Evolutionary conservation across 768 basidiomycete species (phyloP).

Genomic region (Auriscalpium vulgare): DNA sequence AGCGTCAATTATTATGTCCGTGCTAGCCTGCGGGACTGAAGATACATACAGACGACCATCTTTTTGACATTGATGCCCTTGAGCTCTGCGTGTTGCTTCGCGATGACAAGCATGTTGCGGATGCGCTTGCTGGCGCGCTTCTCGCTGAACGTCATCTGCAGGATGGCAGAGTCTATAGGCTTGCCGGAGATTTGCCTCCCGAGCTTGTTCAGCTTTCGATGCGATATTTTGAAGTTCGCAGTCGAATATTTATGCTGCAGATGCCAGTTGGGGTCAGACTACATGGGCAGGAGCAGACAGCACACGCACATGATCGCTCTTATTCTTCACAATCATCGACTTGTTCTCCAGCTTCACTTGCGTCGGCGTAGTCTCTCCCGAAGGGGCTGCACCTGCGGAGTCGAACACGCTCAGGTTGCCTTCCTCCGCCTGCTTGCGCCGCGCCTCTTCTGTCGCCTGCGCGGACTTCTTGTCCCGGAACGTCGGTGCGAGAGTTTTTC

Average conservation of each 20-base stretch:
- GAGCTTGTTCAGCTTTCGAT: conserved; percentile 86
- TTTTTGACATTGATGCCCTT: conserved; percentile 66
- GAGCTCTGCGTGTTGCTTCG: conserved; percentile 75
- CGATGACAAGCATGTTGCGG: conserved; percentile 81
- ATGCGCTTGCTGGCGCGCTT: conserved; percentile 84
- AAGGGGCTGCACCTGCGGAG: neutral
- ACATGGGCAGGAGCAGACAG: neutral
- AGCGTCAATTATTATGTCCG: neutral
- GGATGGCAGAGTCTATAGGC: conserved; percentile 89
- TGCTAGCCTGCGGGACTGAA: neutral
- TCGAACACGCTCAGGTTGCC: conserved; percentile 48
- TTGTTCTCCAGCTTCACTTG: neutral
- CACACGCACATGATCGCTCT: conserved; percentile 10
- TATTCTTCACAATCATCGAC: neutral
- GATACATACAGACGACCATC: conserved; percentile 71
- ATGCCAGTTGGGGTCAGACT: neutral
- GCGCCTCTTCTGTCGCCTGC: conserved; percentile 22
- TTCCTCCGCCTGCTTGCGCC: conserved; percentile 35
- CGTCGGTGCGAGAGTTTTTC: conserved; percentile 5
- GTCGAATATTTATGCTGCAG: conserved; percentile 88
- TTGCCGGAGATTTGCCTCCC: conserved; percentile 82
- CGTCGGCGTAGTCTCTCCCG: neutral
- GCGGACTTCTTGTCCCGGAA: conserved; percentile 6
- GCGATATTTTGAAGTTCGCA: conserved; percentile 87
- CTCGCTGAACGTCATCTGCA: conserved; percentile 95